phyloP scores from a whole-genome alignment of 192 early-diverging fungal species.

The Backusella tuberculispora region DNA sequence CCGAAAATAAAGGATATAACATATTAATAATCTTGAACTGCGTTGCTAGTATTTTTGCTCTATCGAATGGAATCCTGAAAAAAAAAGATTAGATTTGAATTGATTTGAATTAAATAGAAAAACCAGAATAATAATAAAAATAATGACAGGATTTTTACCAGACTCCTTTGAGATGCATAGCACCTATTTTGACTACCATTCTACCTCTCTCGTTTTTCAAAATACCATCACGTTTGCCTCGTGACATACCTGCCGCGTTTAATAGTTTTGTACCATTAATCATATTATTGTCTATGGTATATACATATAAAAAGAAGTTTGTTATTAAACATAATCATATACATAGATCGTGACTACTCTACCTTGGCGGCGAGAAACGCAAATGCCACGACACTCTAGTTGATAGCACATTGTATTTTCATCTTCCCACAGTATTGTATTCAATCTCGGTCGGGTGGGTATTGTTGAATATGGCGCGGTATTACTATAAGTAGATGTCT shows the following conservation, averaged over 20 bases:
- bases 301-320: background rate
- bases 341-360: background rate
- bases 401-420: conserved; percentile 79
- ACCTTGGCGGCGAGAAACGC: conserved; percentile 72
- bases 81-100: background rate
- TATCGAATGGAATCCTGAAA: conserved; percentile 62
- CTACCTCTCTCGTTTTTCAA: conserved; percentile 86
- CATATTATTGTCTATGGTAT: conserved; percentile 75
- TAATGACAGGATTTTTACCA: conserved; percentile 52
- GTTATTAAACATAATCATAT: background rate
- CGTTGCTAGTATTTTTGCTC: conserved; percentile 66
- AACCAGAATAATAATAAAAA: background rate
- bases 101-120: background rate
- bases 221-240: conserved; percentile 85
- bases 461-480: background rate
- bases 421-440: conserved; percentile 84
- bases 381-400: conserved; percentile 74
- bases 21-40: conserved; percentile 74
- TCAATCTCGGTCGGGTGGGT: conserved; percentile 46
- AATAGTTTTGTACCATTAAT: conserved; percentile 86
- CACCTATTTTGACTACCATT: conserved; percentile 81
- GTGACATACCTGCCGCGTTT: conserved; percentile 85
- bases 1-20: conserved; percentile 74
- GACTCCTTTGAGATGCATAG: conserved; percentile 87
- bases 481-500: background rate